Percentiles rank a stretch among this genome's conserved stretches.
Conservation (phyloP, 306 rosid genomes). For the Clitoria ternatea region DNA sequence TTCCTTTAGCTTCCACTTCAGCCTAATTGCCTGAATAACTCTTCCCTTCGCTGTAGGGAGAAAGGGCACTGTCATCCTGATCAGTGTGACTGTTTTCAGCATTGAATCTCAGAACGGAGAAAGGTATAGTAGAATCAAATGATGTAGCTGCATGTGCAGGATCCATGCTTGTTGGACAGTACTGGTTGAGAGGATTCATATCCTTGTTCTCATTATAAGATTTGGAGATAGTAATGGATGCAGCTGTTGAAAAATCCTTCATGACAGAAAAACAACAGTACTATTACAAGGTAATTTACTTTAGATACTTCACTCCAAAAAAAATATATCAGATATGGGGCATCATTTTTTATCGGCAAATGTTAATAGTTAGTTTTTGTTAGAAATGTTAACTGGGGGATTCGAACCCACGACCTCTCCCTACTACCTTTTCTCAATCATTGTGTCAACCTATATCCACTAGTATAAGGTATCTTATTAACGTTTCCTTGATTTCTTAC, state of each 20-base stretch:
- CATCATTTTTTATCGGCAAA: too few relatives aligned
- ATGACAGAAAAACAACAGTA: slow-evolving; percentile 22
- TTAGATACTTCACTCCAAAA: too few relatives aligned
- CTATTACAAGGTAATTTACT: not conserved
- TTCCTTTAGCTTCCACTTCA: slow-evolving; percentile 24
- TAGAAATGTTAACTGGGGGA: too few relatives aligned
- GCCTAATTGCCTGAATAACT: slow-evolving; percentile 24
- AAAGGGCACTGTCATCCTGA: slow-evolving; percentile 31
- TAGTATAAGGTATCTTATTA: not conserved
- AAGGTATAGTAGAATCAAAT: slow-evolving; percentile 35
- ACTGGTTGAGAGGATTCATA: slow-evolving; percentile 10
- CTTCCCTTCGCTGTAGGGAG: slow-evolving; percentile 26
- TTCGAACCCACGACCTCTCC: too few relatives aligned
- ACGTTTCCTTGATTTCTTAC: not conserved
- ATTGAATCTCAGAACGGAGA: slow-evolving; percentile 35
- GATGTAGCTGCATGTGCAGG: slow-evolving; percentile 26
- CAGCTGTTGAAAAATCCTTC: slow-evolving; percentile 49
- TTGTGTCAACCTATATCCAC: too few relatives aligned
- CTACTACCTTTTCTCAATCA: too few relatives aligned
- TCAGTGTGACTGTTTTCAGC: slow-evolving; percentile 28
- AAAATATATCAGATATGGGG: too few relatives aligned
- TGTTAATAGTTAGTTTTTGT: too few relatives aligned
- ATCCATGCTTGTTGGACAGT: slow-evolving; percentile 18
- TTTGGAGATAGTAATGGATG: slow-evolving; percentile 21
- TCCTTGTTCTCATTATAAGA: slow-evolving; percentile 32